Base-by-base conservation (phyloP, 2,329 filamentous ascomycete genomes). In the Hypomyces perniciosus region DNA sequence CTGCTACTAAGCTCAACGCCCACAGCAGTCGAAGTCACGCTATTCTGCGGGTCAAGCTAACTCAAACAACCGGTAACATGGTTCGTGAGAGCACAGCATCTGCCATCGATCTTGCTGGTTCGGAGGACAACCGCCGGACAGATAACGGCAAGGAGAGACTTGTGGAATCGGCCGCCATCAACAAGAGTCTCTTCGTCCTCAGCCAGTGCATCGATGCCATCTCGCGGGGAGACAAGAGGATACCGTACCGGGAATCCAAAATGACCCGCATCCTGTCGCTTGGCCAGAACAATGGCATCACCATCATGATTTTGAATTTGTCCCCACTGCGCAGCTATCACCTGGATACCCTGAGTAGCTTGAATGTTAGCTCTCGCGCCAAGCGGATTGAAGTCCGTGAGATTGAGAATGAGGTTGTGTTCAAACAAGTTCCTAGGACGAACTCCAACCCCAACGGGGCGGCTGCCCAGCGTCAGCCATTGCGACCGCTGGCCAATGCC, bases 201-300 rank as follows among this genome's bases (percentile, higher is more conserved):
- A 92, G 90, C 40, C 90, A 96, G 66, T 97, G 92, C 61, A 92
- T 97, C 48, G 92, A 97, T 65, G 92, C 92, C 50, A 97, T 97
- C 64, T 88, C 86, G 1, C 75, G 81, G 27, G 81, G 81, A 31
- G 82, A 85, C 65, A 80, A 78, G 60, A 82, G 92, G 33, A 92
- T 97, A 62, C 92, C 93, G 0, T 97, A 95, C 67, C 80, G 92
- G 51, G 92, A 96, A 66, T 93, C 88, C 48, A 96, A 97, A 74
- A 96, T 97, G 92, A 97, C 93, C 1, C 81, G 92, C 43, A 96
- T 97, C 50, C 71, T 97, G 28, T 92, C 88, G 0, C 72, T 97
- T 7, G 92, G 92, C 3, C 92, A 96, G 71, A 96, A 97, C 71
- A 90, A 95, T 57, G 92, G 93, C 46, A 83, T 96, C 58, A 96